phyloP scores from a whole-genome alignment of 2,329 filamentous ascomycete genomes.

The Nakataea oryzae region DNA sequence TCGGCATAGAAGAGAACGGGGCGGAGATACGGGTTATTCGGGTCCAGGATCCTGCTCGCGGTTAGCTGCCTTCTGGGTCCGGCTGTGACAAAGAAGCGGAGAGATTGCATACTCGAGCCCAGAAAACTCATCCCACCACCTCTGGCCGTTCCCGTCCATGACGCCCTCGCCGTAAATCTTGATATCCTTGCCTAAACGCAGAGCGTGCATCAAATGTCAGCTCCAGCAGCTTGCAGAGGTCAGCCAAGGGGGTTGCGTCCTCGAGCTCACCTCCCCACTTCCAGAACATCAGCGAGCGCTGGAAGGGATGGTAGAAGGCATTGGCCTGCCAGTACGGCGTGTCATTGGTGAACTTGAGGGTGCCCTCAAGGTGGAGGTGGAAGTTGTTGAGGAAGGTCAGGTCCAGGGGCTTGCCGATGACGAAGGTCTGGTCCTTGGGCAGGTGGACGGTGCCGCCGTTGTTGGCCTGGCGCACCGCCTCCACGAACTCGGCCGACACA shows the following conservation, averaged over 20 bases:
- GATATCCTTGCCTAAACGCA: conserved; percentile 35
- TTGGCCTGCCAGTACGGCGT: conserved; percentile 31
- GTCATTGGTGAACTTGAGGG: conserved; percentile 35
- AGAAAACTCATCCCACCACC: conserved; percentile 31
- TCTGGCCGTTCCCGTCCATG: conserved; percentile 35
- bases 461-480: conserved; percentile 29
- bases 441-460: conserved; percentile 46
- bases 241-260: background rate
- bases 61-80: background rate
- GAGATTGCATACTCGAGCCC: conserved; percentile 17
- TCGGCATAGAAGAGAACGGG: conserved; percentile 51
- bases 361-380: conserved; percentile 34
- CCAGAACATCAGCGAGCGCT: conserved; percentile 49
- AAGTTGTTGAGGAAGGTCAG: conserved; percentile 47
- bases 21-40: conserved; percentile 30
- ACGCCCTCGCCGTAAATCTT: conserved; percentile 38
- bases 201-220: background rate
- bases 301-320: conserved; percentile 28
- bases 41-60: conserved; percentile 17
- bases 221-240: background rate
- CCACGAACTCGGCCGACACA: conserved; percentile 41
- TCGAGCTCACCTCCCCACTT: conserved; percentile 40
- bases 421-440: conserved; percentile 32
- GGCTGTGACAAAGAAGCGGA: background rate
- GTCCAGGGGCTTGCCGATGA: conserved; percentile 49